Evolutionary conservation across 305 asterid species (phyloP).

Genomic region (Galium porrigens): DNA sequence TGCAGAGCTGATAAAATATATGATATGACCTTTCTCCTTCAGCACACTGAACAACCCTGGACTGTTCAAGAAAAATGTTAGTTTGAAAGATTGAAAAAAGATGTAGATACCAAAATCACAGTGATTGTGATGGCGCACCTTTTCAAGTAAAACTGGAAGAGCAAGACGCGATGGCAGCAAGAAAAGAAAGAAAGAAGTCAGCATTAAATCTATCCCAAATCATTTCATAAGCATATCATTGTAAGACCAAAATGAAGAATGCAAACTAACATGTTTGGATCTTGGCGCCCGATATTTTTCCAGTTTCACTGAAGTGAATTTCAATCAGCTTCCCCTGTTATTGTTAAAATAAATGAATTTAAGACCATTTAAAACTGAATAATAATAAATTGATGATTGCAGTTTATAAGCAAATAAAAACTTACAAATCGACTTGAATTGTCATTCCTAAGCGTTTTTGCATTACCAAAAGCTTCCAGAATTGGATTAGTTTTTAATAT

Average conservation of each 20-base stretch:
- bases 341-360: neutral
- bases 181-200: conserved; percentile 17
- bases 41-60: conserved; percentile 87
- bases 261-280: conserved; percentile 75
- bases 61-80: conserved; percentile 41
- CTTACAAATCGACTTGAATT: conserved; percentile 98
- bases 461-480: conserved; percentile 95
- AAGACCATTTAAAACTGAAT: conserved; percentile 1
- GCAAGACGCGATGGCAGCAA: conserved; percentile 18
- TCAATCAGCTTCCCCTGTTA: conserved; percentile 90
- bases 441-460: conserved; percentile 85
- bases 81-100: conserved; percentile 17
- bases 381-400: neutral
- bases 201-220: conserved; percentile 4
- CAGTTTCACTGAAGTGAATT: conserved; percentile 92
- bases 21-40: conserved; percentile 95
- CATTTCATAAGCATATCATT: conserved; percentile 6
- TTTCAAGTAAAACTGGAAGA: conserved; percentile 73
- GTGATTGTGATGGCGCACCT: conserved; percentile 39
- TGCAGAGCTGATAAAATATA: conserved; percentile 88
- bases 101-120: conserved; percentile 5
- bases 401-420: conserved; percentile 13
- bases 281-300: conserved; percentile 88
- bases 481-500: conserved; percentile 91
- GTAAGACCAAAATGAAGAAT: conserved; percentile 17